These are phyloP conservation scores for Amylocystis lapponica DNA, from an alignment of 768 basidiomycete genomes.

Conservation along the genomic window DNA sequence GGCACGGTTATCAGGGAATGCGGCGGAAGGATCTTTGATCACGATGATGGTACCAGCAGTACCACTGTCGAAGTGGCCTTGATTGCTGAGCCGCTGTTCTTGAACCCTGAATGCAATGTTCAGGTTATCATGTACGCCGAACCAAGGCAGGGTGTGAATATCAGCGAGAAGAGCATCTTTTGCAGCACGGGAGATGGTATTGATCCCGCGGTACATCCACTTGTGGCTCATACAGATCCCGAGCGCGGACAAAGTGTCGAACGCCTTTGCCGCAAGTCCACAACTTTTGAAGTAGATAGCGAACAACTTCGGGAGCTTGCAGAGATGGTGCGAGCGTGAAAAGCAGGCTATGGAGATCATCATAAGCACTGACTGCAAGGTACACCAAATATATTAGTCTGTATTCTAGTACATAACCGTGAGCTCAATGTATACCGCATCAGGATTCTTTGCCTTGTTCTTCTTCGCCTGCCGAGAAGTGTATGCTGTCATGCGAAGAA, in stretches of 20 bases:
- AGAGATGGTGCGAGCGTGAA: not conserved
- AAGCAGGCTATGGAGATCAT: not conserved
- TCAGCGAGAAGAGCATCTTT: not conserved
- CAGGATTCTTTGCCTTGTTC: too few species aligned
- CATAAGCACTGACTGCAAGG: not conserved
- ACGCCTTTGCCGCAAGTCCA: not conserved
- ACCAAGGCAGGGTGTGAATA: not conserved
- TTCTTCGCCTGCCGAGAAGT: too few species aligned
- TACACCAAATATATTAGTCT: too few species aligned
- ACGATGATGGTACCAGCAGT: not conserved
- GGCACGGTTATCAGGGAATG: not conserved
- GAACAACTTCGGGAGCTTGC: too few species aligned
- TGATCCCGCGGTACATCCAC: too few species aligned
- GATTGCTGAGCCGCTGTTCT: not conserved
- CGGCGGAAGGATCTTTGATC: not conserved
- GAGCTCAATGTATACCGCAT: too few species aligned
- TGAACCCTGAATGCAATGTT: conserved; percentile 5
- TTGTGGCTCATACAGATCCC: not conserved
- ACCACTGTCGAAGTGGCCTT: conserved; percentile 3
- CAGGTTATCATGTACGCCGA: conserved; percentile 7
- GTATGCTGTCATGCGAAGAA: too few species aligned
- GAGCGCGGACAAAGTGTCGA: not conserved
- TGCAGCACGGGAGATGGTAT: not conserved
- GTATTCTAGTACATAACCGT: too few species aligned
- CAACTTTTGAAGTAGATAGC: not conserved